Evolutionary conservation across 2,329 filamentous ascomycete genomes (phyloP), one percentile per base, ranked within the genome.

Genomic region (Fusarium sp.): DNA sequence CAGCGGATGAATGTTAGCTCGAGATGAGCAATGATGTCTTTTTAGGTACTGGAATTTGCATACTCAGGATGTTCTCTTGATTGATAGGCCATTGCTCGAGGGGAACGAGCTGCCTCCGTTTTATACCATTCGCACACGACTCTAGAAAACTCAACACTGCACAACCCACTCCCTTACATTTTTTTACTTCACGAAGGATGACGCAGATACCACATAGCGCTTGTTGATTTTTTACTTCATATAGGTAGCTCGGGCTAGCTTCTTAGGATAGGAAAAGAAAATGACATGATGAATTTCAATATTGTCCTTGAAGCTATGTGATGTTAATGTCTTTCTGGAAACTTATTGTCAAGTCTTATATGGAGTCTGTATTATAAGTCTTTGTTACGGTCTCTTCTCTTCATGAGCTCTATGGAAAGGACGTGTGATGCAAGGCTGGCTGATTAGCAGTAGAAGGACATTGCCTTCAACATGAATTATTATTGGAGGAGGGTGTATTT

Each of bases 1-100:
- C 75, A 77, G 73, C 74, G 74, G 72, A 76, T 74, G 73, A 69
- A 72, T 75, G 67, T 75, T 72, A 70, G 74, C 75, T 77, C 75
- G 63, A 76, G 71, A 76, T 64, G 75, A 77, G 75, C 75, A 52
- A 75, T 62, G 61, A 68, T 69, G 60, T 49, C 63, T 73, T 72
- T 68, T 75, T 68, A 63, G 64, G 50, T 62, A 52, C 58, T 60
- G 58, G 59, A 43, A 42, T 59, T 62, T 62, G 54, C 47, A 56
- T 69, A 37, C 32, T 25, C 33, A 54, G 28, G 50, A 69, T 46
- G 35, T 72, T 63, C 71, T 63, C 73, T 71, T 67, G 44, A 40
- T 67, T 74, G 59, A 42, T 54, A 64, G 64, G 63, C 54, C 53
- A 60, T 46, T 47, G 40, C 54, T 32, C 44, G 35, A 37, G 52